Conservation (phyloP, 306 rosid genomes). For the Pyrus betulifolia region DNA sequence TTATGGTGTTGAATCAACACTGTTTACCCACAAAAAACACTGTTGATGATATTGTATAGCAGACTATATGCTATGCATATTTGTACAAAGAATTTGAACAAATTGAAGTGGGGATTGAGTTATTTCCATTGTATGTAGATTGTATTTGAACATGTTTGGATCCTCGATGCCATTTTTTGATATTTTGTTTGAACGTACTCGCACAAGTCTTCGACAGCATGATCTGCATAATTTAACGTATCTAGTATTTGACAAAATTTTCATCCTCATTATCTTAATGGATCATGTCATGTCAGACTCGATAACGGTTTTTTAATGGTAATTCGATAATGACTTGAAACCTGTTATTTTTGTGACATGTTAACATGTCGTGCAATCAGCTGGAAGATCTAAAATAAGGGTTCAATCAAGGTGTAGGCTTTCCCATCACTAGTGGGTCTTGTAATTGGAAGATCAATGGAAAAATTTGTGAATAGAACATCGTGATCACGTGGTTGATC, state of each 20-base stretch:
- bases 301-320: no score
- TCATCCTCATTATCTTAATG: no score
- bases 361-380: no score
- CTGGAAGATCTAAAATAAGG: no score
- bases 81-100: constrained; percentile 3
- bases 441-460: no score
- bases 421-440: no score
- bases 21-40: not conserved
- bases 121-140: not conserved
- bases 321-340: no score
- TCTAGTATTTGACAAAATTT: not conserved
- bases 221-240: not conserved
- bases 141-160: not conserved
- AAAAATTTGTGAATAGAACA: no score
- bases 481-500: no score
- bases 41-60: constrained; percentile 15
- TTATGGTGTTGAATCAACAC: not conserved
- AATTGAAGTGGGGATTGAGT: constrained; percentile 17
- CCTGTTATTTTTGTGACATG: no score
- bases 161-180: not conserved
- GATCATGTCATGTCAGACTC: rapidly evolving
- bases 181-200: not conserved
- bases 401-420: no score
- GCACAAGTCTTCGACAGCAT: not conserved
- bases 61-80: constrained; percentile 2